These are phyloP conservation scores for Botryotinia globosa DNA, from an alignment of 2,329 filamentous ascomycete species.

Conservation along the genomic window DNA sequence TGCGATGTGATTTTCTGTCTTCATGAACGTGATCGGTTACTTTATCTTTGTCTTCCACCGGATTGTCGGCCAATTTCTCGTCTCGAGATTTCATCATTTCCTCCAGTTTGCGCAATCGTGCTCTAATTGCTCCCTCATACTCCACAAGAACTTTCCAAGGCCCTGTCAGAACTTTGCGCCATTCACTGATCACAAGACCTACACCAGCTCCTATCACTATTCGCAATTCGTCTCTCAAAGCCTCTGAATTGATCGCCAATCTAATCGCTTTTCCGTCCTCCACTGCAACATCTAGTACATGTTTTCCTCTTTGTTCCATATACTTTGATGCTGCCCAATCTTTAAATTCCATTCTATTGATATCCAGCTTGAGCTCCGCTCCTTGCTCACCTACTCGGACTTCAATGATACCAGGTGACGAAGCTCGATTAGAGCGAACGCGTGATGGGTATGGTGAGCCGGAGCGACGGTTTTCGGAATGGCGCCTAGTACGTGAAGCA, in stretches of 20 bases:
- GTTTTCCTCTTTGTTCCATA: not conserved
- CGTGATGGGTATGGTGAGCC: not conserved
- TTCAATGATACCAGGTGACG: slow-evolving; percentile 1
- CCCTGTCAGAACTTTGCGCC: not conserved
- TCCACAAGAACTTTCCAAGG: slow-evolving; percentile 15
- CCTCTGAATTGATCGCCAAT: slow-evolving; percentile 10
- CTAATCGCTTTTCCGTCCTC: not conserved
- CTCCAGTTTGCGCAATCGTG: not conserved
- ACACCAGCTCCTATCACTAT: not conserved
- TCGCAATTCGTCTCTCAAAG: not conserved
- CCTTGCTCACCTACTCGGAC: not conserved
- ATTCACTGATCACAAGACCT: not conserved
- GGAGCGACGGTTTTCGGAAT: not conserved
- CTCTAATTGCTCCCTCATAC: not conserved
- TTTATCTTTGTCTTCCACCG: not conserved
- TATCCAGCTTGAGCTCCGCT: not conserved
- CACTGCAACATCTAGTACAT: slow-evolving; percentile 18
- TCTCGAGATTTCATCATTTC: not conserved
- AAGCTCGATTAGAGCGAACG: not conserved
- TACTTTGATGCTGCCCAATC: not conserved
- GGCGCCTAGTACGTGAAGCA: slow-evolving; percentile 41
- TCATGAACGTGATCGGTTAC: no score
- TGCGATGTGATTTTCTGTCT: not conserved
- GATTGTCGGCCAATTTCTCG: accelerated
- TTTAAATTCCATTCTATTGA: slow-evolving; percentile 2